These are phyloP conservation scores for Neolentinus lepideus DNA, from an alignment of 1,284 basidiomycete genomes.

Conservation along the genomic window DNA sequence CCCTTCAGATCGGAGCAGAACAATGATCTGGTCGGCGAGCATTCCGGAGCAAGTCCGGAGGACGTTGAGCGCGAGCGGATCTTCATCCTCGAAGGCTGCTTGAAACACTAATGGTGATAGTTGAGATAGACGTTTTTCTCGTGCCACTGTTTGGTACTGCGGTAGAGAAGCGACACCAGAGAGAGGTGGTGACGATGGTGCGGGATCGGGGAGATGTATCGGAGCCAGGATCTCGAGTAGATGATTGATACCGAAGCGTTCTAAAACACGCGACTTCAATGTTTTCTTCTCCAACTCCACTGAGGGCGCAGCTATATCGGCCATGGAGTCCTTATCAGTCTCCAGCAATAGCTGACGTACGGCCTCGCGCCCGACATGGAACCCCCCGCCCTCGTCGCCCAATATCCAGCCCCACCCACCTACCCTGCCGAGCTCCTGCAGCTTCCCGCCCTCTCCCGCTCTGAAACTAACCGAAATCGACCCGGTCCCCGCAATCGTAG, in stretches of 20 bases:
- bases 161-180: slow-evolving; percentile 15
- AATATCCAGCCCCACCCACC: slow-evolving; percentile 83
- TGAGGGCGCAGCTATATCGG: slow-evolving; percentile 15
- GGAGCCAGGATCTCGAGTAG: slow-evolving; percentile 55
- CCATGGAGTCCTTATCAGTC: slow-evolving; percentile 46
- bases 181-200: slow-evolving; percentile 10
- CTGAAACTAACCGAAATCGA: slow-evolving; percentile 61
- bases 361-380: slow-evolving; percentile 66
- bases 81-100: slow-evolving; percentile 57
- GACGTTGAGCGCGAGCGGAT: slow-evolving; percentile 54
- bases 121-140: slow-evolving; percentile 68
- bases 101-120: slow-evolving; percentile 68
- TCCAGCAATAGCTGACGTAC: slow-evolving; percentile 56
- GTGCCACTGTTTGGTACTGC: slow-evolving; percentile 30
- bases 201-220: slow-evolving; percentile 51
- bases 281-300: slow-evolving; percentile 20
- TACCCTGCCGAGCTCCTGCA: slow-evolving; percentile 57
- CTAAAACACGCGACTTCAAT: slow-evolving; percentile 31
- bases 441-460: slow-evolving; percentile 24
- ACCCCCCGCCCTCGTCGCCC: slow-evolving; percentile 77
- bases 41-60: slow-evolving; percentile 40
- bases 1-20: slow-evolving; percentile 38
- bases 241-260: slow-evolving; percentile 46
- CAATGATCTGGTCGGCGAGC: slow-evolving; percentile 55
- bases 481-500: slow-evolving; percentile 68